Evolutionary conservation across 345 rosid species (phyloP).

Genomic region (Melastoma malabathricum): DNA sequence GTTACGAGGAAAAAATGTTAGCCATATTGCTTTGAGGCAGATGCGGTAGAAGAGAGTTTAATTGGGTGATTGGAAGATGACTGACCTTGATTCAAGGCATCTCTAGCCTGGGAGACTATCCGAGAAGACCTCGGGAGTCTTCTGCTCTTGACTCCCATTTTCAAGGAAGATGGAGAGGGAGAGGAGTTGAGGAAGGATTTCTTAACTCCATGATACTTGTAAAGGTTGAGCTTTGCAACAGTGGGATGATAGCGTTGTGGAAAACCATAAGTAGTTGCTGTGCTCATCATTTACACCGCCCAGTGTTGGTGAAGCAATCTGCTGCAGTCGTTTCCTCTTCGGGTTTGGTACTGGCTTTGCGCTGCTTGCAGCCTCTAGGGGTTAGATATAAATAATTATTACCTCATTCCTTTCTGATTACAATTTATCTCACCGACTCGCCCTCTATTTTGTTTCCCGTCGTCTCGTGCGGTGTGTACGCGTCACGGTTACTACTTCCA

Average conservation of each 20-base stretch:
- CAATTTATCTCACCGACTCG: no score
- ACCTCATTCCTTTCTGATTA: no score
- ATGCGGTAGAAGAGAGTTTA: not conserved
- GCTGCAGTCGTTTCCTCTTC: constrained; percentile 21
- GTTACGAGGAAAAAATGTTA: no score
- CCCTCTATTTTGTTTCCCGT: no score
- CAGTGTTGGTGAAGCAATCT: not conserved
- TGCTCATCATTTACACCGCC: no score
- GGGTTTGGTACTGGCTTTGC: no score
- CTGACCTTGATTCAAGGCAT: constrained; percentile 44
- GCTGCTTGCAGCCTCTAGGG: no score
- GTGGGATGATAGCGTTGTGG: constrained; percentile 22
- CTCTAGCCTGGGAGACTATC: constrained; percentile 46
- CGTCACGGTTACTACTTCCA: no score
- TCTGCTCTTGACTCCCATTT: no score
- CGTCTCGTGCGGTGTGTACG: no score
- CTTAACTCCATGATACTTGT: constrained; percentile 14
- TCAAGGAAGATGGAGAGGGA: constrained; percentile 9
- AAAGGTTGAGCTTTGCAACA: constrained; percentile 19
- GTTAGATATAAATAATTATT: no score
- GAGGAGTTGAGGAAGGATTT: constrained; percentile 12
- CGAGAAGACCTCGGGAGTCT: constrained; percentile 11
- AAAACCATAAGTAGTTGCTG: constrained; percentile 15
- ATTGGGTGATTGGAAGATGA: not conserved
- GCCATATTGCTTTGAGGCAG: no score